Percentiles rank a stretch among this genome's conserved stretches.
Evolutionary conservation across 495 filamentous ascomycete genomes (phyloP).

Genomic region (Hypoxylon fuscum): DNA sequence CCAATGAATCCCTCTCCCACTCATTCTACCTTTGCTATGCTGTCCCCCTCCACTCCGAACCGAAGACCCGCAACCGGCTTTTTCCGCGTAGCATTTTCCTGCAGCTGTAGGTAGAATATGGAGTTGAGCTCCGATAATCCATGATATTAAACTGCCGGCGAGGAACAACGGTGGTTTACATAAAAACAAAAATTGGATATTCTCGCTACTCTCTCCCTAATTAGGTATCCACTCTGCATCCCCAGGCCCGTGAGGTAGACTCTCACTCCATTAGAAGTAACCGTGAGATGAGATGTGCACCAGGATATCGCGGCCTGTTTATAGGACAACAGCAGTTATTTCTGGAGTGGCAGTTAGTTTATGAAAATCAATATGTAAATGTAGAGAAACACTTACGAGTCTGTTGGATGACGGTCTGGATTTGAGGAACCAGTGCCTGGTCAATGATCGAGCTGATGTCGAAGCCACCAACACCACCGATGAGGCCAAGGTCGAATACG

Average conservation of each 20-base stretch:
- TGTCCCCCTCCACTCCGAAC: conserved; percentile 18
- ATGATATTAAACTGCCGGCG: conserved; percentile 30
- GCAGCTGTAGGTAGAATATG: conserved; percentile 17
- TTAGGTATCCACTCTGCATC: neutral
- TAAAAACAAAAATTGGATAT: conserved; percentile 26
- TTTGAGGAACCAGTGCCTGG: conserved; percentile 47
- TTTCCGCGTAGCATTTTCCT: conserved; percentile 11
- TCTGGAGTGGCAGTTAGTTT: conserved; percentile 12
- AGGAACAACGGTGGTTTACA: conserved; percentile 27
- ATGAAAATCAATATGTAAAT: no score
- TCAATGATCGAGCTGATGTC: conserved; percentile 51
- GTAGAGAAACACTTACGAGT: conserved; percentile 20
- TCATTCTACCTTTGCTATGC: conserved; percentile 33
- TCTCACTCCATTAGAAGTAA: conserved; percentile 15
- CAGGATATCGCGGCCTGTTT: neutral
- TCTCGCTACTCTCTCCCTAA: no score
- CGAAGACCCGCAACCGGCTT: conserved; percentile 34
- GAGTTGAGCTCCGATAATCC: conserved; percentile 15
- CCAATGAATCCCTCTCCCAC: conserved; percentile 25
- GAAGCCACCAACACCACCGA: conserved; percentile 49
- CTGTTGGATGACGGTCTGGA: conserved; percentile 48
- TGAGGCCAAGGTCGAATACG: conserved; percentile 52
- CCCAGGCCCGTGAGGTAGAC: conserved; percentile 5
- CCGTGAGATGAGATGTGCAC: conserved; percentile 16
- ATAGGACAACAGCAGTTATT: conserved; percentile 31